Percentiles rank a stretch among this genome's conserved stretches.
Conservation (phyloP, 2,329 filamentous ascomycete genomes). For the Botryotinia convoluta region DNA sequence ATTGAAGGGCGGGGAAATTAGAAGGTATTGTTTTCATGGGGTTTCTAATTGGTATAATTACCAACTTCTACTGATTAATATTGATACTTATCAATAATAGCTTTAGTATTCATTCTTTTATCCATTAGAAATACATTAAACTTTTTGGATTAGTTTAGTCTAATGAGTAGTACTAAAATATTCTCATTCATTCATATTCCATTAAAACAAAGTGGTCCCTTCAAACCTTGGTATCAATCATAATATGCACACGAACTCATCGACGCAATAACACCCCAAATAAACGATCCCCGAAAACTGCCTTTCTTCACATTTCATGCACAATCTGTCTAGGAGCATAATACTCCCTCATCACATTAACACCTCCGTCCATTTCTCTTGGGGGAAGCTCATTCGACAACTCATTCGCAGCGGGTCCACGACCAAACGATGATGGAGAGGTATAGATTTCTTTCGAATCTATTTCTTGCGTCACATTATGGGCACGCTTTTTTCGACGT, state of each 20-base stretch:
- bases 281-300: fast-evolving
- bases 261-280: neutral
- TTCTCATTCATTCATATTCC: neutral
- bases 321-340: neutral
- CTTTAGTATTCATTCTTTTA: neutral
- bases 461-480: neutral
- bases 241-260: neutral
- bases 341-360: neutral
- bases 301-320: neutral
- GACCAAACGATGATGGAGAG: too few species aligned
- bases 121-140: too few species aligned
- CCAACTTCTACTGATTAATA: neutral
- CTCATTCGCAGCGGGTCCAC: neutral
- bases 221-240: neutral
- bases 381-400: neutral
- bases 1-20: neutral
- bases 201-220: neutral
- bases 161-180: neutral
- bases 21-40: neutral
- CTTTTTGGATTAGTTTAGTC: neutral
- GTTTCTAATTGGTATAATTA: neutral
- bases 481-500: neutral
- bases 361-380: neutral
- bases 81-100: conserved; percentile 1
- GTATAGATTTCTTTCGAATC: neutral